Evolutionary conservation across 495 filamentous ascomycete genomes (phyloP), one percentile per base, ranked within the genome.

Genomic region (Hypomontagnella monticulosa): DNA sequence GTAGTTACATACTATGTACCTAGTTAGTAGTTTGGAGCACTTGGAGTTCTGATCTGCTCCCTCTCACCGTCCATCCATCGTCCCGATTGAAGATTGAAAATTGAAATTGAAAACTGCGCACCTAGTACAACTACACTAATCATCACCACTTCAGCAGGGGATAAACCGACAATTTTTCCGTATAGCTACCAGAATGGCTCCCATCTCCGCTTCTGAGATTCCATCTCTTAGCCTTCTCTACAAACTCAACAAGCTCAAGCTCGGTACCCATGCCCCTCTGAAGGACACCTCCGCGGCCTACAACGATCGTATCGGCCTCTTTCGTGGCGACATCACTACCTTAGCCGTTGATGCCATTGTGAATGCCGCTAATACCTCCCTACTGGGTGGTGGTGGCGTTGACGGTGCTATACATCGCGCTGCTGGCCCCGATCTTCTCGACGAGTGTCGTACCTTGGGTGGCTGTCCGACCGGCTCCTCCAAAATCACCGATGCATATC

Each of bases 301-400:
- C 73, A 99, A 99, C 75, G 79, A 88, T 70, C 88, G 83, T 49
- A 80, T 99, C 63, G 83, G 83, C 19, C 74, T 91, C 30, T 81
- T 95, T 63, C 86, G 86, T 52, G 81, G 84, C 46, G 93, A 97
- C 74, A 97, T 99, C 76, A 97, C 93, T 11, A 88, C 79, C 10
- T 85, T 99, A 12, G 74, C 81, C 41, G 85, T 93, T 32, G 92
- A 91, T 66, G 88, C 88, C 58, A 97, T 97, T 68, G 93, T 97
- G 71, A 97, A 98, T 75, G 94, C 95, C 8, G 93, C 95, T 16
- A 97, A 97, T 73, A 75, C 78, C 14, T 87, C 83, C 6, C 84
- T 99, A 0, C 81, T 91, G 2, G 91, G 92, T 47, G 95, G 95
- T 40, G 91, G 92, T 12, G 95, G 94, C 34, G 93, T 97, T 18